Evolutionary conservation across 768 basidiomycete genomes (phyloP), one percentile per base, ranked within the genome.

Genomic region (Steccherinum ochraceum): DNA sequence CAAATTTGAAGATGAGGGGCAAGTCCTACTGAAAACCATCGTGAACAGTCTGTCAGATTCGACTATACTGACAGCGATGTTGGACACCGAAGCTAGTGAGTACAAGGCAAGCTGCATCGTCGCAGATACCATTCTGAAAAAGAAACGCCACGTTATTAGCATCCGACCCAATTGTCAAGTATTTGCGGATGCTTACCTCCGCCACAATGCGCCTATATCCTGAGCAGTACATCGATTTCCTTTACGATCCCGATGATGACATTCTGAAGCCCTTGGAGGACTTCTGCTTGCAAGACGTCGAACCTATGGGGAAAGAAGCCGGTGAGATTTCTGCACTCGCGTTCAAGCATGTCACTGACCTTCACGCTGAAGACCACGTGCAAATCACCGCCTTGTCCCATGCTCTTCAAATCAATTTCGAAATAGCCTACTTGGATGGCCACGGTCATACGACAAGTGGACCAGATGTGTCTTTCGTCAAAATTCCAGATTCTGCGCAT

Each of bases 401-500:
- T 26, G 86, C 84, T 0, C 67, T 94, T 24, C 65, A 76, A 19
- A 67, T 89, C 45, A 83, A 85, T 46, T 68, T 93, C 46, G 74
- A 79, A 49, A 76, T 93, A 30, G 89, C 89, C 1, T 93, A 92
- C 65, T 76, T 96, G 23, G 90, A 91, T 65, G 84, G 89, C 1
- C 78, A 72, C 13, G 41, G n/a, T 21, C 68, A 72, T 40, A 61
- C 69, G 5, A 80, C n/a, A n/a, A n/a, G n/a, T n/a, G n/a, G n/a
- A n/a, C n/a, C n/a, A n/a, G n/a, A n/a, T n/a, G 84, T 90, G 43
- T 79, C 81, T 59, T 87, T 89, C 66, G 78, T 85, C 45, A 70
- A 79, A 51, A 81, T 92, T 53, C n/a, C n/a, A n/a, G 72, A 81
- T 21, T 71, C 79, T 47, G 73, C 72, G 26, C 66, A 67, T 7